Evolutionary conservation across 164 flowering plant genomes (phyloP), one percentile per base, ranked within the genome.

Genomic region (Kingdonia uniflora): DNA sequence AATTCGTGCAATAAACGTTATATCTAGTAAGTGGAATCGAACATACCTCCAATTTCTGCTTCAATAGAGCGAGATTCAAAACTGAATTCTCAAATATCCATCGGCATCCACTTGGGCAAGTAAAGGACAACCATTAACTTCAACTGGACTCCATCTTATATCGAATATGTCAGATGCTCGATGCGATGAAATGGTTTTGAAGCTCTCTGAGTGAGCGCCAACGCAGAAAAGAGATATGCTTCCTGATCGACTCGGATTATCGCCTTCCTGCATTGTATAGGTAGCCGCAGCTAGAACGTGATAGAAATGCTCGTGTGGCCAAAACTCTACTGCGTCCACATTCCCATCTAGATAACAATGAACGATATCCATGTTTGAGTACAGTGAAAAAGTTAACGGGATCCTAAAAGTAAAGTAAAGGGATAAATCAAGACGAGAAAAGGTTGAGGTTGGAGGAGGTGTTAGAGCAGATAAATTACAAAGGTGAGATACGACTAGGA

Each of bases 71-170:
- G 37, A 54, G 60, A 15, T 55, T 70, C 70, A 1, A 85, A 60
- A 4, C 66, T 42, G 69, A 64, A 88, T 41, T 68, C 67, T 80
- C 73, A 89, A 56, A 69, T 38, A 75, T 10, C 97, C 95, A 68
- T 75, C 84, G 21, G 99, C 90, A 73, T 84, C 95, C 48, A 91
- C 95, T 69, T 92, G 96, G 59, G 84, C 88, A 54, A 91, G 84
- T 56, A 79, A 51, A 12, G 83, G 80, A 25, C 60, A 56, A 3
- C 16, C 58, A 57, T 53, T 24, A 19, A 58, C 70, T 12, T 66
- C 72, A 53, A 47, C 54, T 0, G 82, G 85, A 52, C 66, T 81
- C 97, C 99, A 88, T 70, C 79, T 88, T 14, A 94, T 76, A 69
- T 94, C 97, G 64, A 94, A 94, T 2, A 94, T 70, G 14, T 95